Evolutionary conservation across 345 rosid genomes (phyloP), one percentile per base, ranked within the genome.

Genomic region (Ceriops tagal): DNA sequence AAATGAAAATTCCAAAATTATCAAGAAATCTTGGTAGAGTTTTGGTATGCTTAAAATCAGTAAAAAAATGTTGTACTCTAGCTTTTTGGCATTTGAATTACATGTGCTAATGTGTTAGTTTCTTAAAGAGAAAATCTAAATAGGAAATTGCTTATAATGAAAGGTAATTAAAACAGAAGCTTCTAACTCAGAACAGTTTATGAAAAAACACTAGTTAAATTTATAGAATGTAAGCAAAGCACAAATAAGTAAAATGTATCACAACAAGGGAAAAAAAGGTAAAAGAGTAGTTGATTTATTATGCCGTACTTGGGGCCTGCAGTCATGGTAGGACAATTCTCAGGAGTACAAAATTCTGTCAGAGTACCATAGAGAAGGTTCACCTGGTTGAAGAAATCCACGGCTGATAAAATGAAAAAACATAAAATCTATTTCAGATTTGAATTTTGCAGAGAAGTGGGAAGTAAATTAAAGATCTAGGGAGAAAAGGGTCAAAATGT

Each of bases 371-470:
- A 95, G 70, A 95, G 93, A 81, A 95, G 89, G 81, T 95, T 95
- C 92, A 95, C 99, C 77, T 95, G 99, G 81, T 95, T 95, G 84
- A 95, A 95, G 90, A 95, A 93, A 84, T 93, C 98, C 78, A 93
- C 98, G 60, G 98, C 98, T 93, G 95, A 75, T 43, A 83, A 82
- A 55, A 30, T 58, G 65, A 66, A 73, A 82, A 64, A 58, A 20
- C 74, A 71, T 68, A 31, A 71, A 68, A 18, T 47, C 67, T 59
- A 67, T 46, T 71, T 76, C 67, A 70, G 71, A 57, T 58, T 59
- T 43, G 32, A 55, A 73, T 68, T 28, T 64, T 27, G 39, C 1
- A n/a, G 28, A 66, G 62, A 49, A 64, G 13, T 26, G n/a, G 21
- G 58, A 53, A 68, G n/a, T 65, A 47, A 43, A 31, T 56, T 26